Evolutionary conservation across 2,329 filamentous ascomycete species (phyloP), one percentile per base, ranked within the genome.

Genomic region (Falciphora oryzae): DNA sequence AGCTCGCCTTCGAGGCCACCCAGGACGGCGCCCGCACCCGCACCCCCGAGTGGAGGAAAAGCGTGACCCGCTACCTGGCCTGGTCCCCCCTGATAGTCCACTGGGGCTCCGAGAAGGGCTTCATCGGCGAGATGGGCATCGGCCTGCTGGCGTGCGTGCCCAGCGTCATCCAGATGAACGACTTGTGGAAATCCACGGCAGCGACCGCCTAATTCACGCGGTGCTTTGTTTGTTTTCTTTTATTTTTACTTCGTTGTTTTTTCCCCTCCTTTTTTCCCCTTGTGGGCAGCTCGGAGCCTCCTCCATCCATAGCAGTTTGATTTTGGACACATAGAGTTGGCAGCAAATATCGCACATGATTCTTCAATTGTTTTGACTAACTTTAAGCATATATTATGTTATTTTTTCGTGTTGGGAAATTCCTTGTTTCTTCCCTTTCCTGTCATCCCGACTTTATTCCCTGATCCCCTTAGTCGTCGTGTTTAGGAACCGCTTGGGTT

Each of bases 41-140:
- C 78, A 70, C 71, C 58, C 72, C 69, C 16, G 73, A 78, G 66
- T 93, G 85, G 85, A 88, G 84, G 81, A 86, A 83, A 72, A 85
- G 88, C 72, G 77, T 94, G 63, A 80, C 87, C 27, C 83, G 88
- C 57, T 93, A 92, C 76, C 73, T 86, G 67, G 87, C 89, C 38
- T 96, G 91, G 87, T 86, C 90, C 65, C 92, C 93, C 38, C 80
- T 96, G 73, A 94, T 91, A 67, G 72, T 94, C 31, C 92, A 97
- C 78, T 97, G 91, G 89, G 89, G 91, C 71, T 75, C 89, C 57
- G 86, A 90, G 66, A 79, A 84, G 65, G 91, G 90, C 0, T 71
- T 75, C 56, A 69, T 83, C 63, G 74, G 75, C 50, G 80, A 83
- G 58, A 67, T 76, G 32, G 69, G 73, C 3, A 71, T 83, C 25